Percentiles rank a stretch among this genome's conserved stretches.
Evolutionary conservation across 1,139 yeast species (phyloP).

Genomic region (Pichia sp.): DNA sequence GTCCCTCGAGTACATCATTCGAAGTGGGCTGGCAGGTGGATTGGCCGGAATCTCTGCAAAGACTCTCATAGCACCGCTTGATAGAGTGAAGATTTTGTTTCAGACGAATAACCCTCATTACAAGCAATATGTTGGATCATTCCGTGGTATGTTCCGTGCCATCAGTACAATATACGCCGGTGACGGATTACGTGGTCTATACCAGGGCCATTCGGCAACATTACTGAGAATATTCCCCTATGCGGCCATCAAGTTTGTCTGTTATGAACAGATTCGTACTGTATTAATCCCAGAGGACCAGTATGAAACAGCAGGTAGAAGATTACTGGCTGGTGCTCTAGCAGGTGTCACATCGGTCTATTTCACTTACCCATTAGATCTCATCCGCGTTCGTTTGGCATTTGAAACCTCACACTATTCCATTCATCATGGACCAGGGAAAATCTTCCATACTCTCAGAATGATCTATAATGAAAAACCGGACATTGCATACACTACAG

Average conservation of each 20-base stretch:
- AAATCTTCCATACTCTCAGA: conserved; percentile 45
- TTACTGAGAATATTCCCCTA: conserved; percentile 88
- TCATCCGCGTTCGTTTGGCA: conserved; percentile 86
- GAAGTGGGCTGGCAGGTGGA: conserved; percentile 94
- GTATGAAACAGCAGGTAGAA: conserved; percentile 72
- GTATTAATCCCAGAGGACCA: conserved; percentile 65
- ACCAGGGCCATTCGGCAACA: conserved; percentile 95
- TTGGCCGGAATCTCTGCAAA: conserved; percentile 94
- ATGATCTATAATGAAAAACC: conserved; percentile 62
- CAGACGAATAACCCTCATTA: conserved; percentile 95
- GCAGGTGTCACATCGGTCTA: conserved; percentile 85
- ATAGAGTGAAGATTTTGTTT: conserved; percentile 86
- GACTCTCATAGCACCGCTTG: conserved; percentile 91
- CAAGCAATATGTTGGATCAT: conserved; percentile 70
- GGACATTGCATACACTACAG: conserved; percentile 19
- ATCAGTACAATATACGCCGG: conserved; percentile 53
- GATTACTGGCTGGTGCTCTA: conserved; percentile 84
- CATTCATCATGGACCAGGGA: conserved; percentile 35
- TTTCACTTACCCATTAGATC: conserved; percentile 87
- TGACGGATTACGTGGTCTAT: conserved; percentile 80
- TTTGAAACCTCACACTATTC: conserved; percentile 58
- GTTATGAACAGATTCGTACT: conserved; percentile 87
- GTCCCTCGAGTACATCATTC: conserved; percentile 67
- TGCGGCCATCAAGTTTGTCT: conserved; percentile 96
- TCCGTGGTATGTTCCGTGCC: conserved; percentile 70